phyloP scores from a whole-genome alignment of 257 asterid genomes.

The Knoxia roxburghii region DNA sequence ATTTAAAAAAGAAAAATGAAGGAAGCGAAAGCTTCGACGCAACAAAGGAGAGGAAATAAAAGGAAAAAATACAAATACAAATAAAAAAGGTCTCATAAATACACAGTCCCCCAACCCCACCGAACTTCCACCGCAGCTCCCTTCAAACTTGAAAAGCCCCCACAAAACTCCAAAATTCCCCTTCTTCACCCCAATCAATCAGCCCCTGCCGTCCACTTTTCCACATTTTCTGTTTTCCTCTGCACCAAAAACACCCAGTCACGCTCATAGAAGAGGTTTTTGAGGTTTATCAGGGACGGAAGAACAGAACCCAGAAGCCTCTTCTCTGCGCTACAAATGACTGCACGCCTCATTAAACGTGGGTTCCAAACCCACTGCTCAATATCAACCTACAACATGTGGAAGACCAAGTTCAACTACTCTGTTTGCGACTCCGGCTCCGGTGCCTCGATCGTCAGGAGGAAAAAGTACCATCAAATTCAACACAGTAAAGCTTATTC shows the following conservation, averaged over 20 bases:
- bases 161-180: not conserved
- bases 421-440: constrained; percentile 6
- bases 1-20: too few relatives aligned
- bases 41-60: too few relatives aligned
- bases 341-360: constrained; percentile 8
- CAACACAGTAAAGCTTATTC: constrained; percentile 34
- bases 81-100: too few relatives aligned
- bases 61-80: too few relatives aligned
- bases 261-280: constrained; percentile 7
- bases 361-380: constrained; percentile 12
- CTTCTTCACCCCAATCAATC: not conserved
- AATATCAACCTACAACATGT: constrained; percentile 11
- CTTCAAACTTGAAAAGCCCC: too few relatives aligned
- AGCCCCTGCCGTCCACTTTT: not conserved
- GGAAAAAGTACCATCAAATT: constrained; percentile 19
- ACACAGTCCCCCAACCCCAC: not conserved
- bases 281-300: not conserved
- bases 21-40: too few relatives aligned
- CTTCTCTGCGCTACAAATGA: constrained; percentile 6
- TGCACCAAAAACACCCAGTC: constrained; percentile 16
- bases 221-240: not conserved
- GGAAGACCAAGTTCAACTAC: constrained; percentile 7
- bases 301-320: not conserved
- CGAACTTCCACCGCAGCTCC: not conserved
- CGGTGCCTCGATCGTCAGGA: constrained; percentile 12